Percentiles rank a stretch among this genome's conserved stretches.
Conservation (phyloP, 1,284 basidiomycete genomes). For the Cryptococcus sp. region DNA sequence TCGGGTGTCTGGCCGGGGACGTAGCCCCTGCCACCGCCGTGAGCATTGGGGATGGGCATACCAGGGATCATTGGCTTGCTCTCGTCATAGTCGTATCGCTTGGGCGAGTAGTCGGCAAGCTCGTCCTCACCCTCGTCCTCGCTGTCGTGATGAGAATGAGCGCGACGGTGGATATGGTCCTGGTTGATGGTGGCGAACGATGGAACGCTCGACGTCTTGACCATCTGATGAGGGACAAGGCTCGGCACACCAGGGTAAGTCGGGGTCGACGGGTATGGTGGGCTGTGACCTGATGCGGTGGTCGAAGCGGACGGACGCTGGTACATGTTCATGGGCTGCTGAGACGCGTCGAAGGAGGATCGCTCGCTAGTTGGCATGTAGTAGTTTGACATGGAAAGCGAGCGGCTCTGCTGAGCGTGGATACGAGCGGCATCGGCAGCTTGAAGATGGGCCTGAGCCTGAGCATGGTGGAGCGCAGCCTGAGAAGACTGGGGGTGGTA, state of each 20-base stretch:
- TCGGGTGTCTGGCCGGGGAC: slow-evolving; percentile 54
- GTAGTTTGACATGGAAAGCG: slow-evolving; percentile 10
- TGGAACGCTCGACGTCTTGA: slow-evolving; percentile 13
- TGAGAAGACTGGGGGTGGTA: slow-evolving; percentile 24
- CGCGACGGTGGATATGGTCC: slow-evolving; percentile 6
- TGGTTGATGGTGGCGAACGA: slow-evolving; percentile 12
- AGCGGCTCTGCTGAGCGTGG: slow-evolving; percentile 19
- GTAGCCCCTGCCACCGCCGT: slow-evolving; percentile 53
- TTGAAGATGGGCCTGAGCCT: slow-evolving; percentile 42
- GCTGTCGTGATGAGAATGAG: slow-evolving; percentile 14
- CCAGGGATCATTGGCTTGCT: slow-evolving; percentile 21
- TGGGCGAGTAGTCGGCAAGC: slow-evolving; percentile 20
- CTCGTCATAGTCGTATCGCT: slow-evolving; percentile 18
- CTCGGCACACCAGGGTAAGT: slow-evolving; percentile 18
- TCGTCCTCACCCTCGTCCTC: slow-evolving; percentile 30
- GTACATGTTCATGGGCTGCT: slow-evolving; percentile 1
- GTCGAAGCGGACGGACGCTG: slow-evolving; percentile 23
- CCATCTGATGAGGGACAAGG: slow-evolving; percentile 11
- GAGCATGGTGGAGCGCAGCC: slow-evolving; percentile 33
- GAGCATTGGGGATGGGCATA: slow-evolving; percentile 43
- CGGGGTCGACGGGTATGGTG: slow-evolving; percentile 36
- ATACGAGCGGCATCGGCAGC: slow-evolving; percentile 34
- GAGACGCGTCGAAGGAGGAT: slow-evolving; percentile 3
- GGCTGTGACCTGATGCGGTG: slow-evolving; percentile 24
- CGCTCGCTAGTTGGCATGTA: slow-evolving; percentile 14